phyloP scores from a whole-genome alignment of 192 early-diverging fungal species.

The Mortierella alpina region DNA sequence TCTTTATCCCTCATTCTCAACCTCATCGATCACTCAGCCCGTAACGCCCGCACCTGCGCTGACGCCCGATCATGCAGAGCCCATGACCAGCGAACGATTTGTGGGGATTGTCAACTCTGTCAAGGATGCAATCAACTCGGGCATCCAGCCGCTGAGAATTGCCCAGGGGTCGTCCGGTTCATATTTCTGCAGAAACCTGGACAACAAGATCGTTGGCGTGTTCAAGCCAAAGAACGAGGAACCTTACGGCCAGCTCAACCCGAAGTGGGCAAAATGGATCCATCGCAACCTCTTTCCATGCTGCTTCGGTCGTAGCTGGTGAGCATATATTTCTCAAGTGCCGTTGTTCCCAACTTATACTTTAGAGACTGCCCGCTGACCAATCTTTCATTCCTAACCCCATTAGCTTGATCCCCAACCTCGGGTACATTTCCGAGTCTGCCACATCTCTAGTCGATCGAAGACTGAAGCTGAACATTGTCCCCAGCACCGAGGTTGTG shows the following conservation, averaged over 20 bases:
- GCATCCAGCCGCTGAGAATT: slow-evolving; percentile 65
- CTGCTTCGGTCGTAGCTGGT: slow-evolving; percentile 88
- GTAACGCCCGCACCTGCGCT: slow-evolving; percentile 40
- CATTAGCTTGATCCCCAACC: slow-evolving; percentile 81
- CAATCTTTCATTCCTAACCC: background rate
- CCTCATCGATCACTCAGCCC: slow-evolving; percentile 10
- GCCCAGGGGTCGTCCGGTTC: slow-evolving; percentile 88
- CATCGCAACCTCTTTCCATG: slow-evolving; percentile 89
- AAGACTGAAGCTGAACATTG: slow-evolving; percentile 79
- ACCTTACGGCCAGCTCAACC: slow-evolving; percentile 74
- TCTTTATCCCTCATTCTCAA: background rate
- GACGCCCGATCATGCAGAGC: slow-evolving; percentile 56
- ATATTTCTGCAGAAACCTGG: slow-evolving; percentile 86
- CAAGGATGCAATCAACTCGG: slow-evolving; percentile 57
- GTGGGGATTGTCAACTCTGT: slow-evolving; percentile 61
- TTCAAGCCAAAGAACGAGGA: slow-evolving; percentile 91
- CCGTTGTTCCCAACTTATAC: background rate
- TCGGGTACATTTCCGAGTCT: slow-evolving; percentile 92
- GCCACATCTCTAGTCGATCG: slow-evolving; percentile 84
- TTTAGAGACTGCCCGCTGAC: background rate
- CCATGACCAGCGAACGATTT: slow-evolving; percentile 58
- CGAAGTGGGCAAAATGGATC: slow-evolving; percentile 94
- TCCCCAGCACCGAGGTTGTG: slow-evolving; percentile 85
- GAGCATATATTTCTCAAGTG: slow-evolving; percentile 4
- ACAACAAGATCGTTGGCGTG: slow-evolving; percentile 84